These are phyloP conservation scores for Stromatinia cepivora DNA, from an alignment of 2,329 filamentous ascomycete genomes.

Conservation along the genomic window DNA sequence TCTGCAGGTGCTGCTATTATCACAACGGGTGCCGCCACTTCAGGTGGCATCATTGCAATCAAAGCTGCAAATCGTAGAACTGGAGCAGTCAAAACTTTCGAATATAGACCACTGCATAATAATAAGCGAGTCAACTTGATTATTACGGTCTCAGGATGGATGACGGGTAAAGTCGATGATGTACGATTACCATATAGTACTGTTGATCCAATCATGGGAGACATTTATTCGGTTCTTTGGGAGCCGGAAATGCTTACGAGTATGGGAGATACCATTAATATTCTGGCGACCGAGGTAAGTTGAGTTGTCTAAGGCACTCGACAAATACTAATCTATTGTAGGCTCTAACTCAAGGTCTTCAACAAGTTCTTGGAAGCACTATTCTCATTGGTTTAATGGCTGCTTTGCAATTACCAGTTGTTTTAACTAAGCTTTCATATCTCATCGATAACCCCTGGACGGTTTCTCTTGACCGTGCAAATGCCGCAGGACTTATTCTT, in stretches of 20 bases:
- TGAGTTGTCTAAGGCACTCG: not conserved
- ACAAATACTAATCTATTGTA: slow-evolving; percentile 44
- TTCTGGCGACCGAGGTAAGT: slow-evolving; percentile 88
- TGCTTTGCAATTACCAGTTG: slow-evolving; percentile 85
- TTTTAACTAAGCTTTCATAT: slow-evolving; percentile 91
- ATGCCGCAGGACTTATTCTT: slow-evolving; percentile 83
- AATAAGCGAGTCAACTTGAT: slow-evolving; percentile 97
- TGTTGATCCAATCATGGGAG: slow-evolving; percentile 95
- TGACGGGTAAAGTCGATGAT: slow-evolving; percentile 97
- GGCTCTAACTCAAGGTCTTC: slow-evolving; percentile 93
- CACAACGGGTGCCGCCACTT: slow-evolving; percentile 82
- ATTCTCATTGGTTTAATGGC: slow-evolving; percentile 89
- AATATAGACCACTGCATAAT: slow-evolving; percentile 94
- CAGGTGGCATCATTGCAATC: slow-evolving; percentile 82
- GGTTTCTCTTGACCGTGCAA: slow-evolving; percentile 90
- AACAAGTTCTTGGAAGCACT: slow-evolving; percentile 90
- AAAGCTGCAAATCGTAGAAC: slow-evolving; percentile 84
- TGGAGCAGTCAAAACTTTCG: slow-evolving; percentile 91
- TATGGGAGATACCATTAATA: slow-evolving; percentile 98
- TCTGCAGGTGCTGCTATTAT: slow-evolving; percentile 92
- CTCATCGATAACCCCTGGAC: slow-evolving; percentile 98
- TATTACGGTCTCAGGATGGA: slow-evolving; percentile 94
- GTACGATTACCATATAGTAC: slow-evolving; percentile 95
- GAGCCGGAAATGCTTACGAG: slow-evolving; percentile 97
- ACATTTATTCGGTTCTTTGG: slow-evolving; percentile 95